Base-by-base conservation (phyloP, 1,284 basidiomycete genomes). In the Bothia castanella region DNA sequence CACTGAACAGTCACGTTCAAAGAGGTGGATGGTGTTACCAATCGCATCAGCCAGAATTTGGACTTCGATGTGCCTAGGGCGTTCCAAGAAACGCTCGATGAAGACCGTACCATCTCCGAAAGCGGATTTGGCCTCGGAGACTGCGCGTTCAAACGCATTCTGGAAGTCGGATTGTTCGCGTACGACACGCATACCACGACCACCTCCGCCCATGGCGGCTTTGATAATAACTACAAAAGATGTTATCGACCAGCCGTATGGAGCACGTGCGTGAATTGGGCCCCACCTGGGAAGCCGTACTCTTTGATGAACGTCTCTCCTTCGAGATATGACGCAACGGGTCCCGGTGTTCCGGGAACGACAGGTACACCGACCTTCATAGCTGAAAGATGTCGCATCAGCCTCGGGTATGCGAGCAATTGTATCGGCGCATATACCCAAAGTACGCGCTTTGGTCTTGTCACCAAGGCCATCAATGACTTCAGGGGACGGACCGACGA, bases 41-140 rank as follows among this genome's bases (percentile, higher is more conserved):
- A 85, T 72, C 5, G 79, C 83, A 68, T 99, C 96, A 30, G 93
- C 96, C 45, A 99, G 79, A 49, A 97, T 71, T 73, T 99, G 96
- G 31, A 98, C 96, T 73, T 99, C 96, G 58, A 98, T 97, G 72
- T 98, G 95, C 61, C 94, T 86, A 12, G 96, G 96, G 53, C 89
- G 87, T 72, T 97, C 93, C 47, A 98, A 81, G 83, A 97, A 97
- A 55, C 93, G 90, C 69, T 98, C 96, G 65, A 98, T 97, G 75
- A 98, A 98, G 60, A 98, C 96, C 25, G 95, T 98, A 42, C 95
- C 96, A 64, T 99, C 93, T 52, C 96, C 96, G 67, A 99, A 99
- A 29, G 97, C 94, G 43, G 91, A 83, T 72, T 88, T 96, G 58
- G 97, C 96, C 71, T 99, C 96, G 61, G 85, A 88, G 58, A 94